Conservation (phyloP, 2,329 filamentous ascomycete genomes). For the Chrysosporium queenslandicum region DNA sequence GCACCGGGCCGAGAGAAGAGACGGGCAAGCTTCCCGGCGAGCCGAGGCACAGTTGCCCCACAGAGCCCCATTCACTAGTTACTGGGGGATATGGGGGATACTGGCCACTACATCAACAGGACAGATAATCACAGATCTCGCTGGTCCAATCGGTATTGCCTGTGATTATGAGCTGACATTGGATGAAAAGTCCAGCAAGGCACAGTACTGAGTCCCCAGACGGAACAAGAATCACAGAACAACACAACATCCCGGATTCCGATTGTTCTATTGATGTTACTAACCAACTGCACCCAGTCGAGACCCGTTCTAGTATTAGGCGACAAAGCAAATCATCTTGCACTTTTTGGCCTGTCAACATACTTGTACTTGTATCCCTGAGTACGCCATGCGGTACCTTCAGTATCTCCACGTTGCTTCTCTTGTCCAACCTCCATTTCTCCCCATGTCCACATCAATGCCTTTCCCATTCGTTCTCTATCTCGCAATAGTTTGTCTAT, state of each 20-base stretch:
- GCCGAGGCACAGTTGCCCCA: conserved; percentile 6
- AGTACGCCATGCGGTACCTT: conserved; percentile 9
- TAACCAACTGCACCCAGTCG: too few relatives aligned
- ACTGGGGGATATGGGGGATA: not conserved
- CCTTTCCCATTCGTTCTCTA: conserved; percentile 33
- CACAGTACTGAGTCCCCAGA: too few relatives aligned
- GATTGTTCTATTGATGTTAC: too few relatives aligned
- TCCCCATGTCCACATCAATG: conserved; percentile 33
- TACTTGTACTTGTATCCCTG: conserved; percentile 36
- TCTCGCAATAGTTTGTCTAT: conserved; percentile 35
- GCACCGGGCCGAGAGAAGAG: not conserved
- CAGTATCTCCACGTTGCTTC: conserved; percentile 18
- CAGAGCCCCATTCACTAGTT: not conserved
- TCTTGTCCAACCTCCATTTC: conserved; percentile 32
- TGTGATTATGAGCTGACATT: too few relatives aligned
- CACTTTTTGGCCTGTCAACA: conserved; percentile 17
- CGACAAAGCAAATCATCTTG: not conserved
- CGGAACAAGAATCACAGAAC: too few relatives aligned
- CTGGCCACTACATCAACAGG: too few relatives aligned
- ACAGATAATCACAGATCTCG: too few relatives aligned
- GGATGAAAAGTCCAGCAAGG: too few relatives aligned
- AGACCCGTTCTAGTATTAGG: too few relatives aligned
- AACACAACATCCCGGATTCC: too few relatives aligned
- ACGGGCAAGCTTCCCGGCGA: not conserved
- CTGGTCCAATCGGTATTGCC: too few relatives aligned